Evolutionary conservation across 140 eudicot genomes (phyloP).

Genomic region (Oenanthe javanica): DNA sequence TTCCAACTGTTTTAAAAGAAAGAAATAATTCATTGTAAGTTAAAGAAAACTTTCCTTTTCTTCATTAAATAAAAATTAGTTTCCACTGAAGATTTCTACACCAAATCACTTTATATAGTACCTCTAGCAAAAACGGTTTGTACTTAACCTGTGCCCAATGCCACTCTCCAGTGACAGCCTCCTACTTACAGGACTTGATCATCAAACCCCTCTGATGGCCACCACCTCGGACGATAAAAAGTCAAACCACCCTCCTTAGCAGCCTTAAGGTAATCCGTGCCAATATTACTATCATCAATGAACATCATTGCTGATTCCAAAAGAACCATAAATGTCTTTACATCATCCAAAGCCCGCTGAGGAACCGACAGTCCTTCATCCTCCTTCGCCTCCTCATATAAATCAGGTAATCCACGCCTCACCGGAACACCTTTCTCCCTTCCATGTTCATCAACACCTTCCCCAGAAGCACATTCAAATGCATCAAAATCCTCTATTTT

Average conservation of each 20-base stretch:
- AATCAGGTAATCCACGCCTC: not conserved
- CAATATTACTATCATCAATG: not conserved
- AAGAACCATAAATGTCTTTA: not conserved
- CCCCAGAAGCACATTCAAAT: constrained; percentile 4
- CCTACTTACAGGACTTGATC: not conserved
- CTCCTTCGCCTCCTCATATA: not conserved
- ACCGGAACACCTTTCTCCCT: not conserved
- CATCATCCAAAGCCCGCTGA: not conserved
- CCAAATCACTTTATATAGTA: not conserved
- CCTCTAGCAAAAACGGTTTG: not conserved
- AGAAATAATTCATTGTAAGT: too few relatives aligned
- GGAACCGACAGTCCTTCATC: not conserved
- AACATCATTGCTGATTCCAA: not conserved
- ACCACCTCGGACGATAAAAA: constrained; percentile 7
- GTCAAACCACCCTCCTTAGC: not conserved
- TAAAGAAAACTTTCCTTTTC: not conserved
- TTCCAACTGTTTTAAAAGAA: not conserved
- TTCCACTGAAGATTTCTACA: not conserved
- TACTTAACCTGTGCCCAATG: not conserved
- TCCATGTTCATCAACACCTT: not conserved
- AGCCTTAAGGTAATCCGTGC: not conserved
- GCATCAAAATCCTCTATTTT: constrained; percentile 5
- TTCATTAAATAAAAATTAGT: not conserved
- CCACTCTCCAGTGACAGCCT: not conserved
- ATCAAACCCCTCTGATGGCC: constrained; percentile 5